Evolutionary conservation across 2,329 filamentous ascomycete genomes (phyloP), one percentile per base, ranked within the genome.

Genomic region (Dothidotthia symphoricarpi): DNA sequence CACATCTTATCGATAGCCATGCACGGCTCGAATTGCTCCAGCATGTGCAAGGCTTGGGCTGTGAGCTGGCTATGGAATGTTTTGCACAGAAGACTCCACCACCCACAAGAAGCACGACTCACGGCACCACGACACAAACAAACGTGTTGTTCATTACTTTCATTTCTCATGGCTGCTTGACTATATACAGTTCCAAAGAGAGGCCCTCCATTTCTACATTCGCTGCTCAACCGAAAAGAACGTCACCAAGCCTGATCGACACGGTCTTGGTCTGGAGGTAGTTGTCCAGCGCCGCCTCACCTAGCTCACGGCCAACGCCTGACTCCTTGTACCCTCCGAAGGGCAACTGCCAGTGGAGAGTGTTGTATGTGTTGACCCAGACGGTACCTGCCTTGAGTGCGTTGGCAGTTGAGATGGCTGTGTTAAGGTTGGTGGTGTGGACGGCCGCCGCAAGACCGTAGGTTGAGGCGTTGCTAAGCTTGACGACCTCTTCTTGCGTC

Each of bases 391-490:
- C 83, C 47, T 80, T 76, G 49, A 91, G 75, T 29, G 74, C 74
- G 59, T 87, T 85, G 34, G 84, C 81, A 3, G 89, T 82, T 25
- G 85, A 77, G 58, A 93, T 78, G 56, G 87, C 86, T 0, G 85
- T 89, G 77, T 86, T 88, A 59, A 90, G 72, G 66, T 88, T 82
- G 47, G 70, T 77, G 19, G 86, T 91, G 80, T 88, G 87, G 14
- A 91, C 74, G 16, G 82, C 85, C 16, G 86, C 84, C 36, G 86
- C 86, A 17, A 93, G 77, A 45, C 85, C 86, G 65, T 88, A 91
- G 46, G 76, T 83, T 57, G 78, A 85, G 67, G 79, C 75, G 74
- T 93, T 91, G 42, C 81, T 86, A 31, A 86, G 69, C 36, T 72
- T 70, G 55, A 91, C 76, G 28, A 81, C 86, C 33, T 89, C 81